Evolutionary conservation across 148 eudicot species (phyloP), one percentile per base, ranked within the genome.

Genomic region (Cornus kousa): DNA sequence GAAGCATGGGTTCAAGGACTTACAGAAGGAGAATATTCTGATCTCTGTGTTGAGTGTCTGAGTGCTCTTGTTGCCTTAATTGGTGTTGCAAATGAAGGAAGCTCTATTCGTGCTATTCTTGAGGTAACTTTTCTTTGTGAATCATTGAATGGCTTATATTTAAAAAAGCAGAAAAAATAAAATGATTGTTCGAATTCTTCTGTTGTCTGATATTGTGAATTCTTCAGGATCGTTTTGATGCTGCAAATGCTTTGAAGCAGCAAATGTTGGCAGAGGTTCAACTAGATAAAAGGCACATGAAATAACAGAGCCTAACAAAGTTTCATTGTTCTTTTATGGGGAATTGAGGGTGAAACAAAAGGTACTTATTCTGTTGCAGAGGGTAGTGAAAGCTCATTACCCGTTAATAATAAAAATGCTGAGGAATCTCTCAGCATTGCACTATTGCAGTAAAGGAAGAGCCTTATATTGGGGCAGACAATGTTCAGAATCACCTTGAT

Each of bases 201-300:
- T 76, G 22, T 39, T 14, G 35, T 53, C 57, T 82, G 53, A 76
- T 40, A 16, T 53, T 76, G 77, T 60, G 33, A 73, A 23, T 77
- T 53, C 75, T 84, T 57, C 87, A 89, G 91, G 91, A 85, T 64
- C 89, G 91, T 28, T 75, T 87, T 81, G 91, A 89, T 87, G 88
- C 88, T 59, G 91, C 88, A 70, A 89, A 70, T 82, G 80, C 88
- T 80, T 86, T 89, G 69, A 89, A 84, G 83, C 87, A 89, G 83
- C 91, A 89, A 81, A 87, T 87, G 90, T 89, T 86, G 91, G 88
- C 89, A 13, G 91, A 87, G 72, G 85, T 86, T 32, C 88, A 87
- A 74, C 73, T 87, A 28, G 89, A 89, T 79, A 89, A 89, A 87
- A 85, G 81, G 68, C 91, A 89, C 68, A 70, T 82, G 78, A 89